Base-by-base conservation (phyloP, 164 flowering plant species). In the Magnolia officinalis region DNA sequence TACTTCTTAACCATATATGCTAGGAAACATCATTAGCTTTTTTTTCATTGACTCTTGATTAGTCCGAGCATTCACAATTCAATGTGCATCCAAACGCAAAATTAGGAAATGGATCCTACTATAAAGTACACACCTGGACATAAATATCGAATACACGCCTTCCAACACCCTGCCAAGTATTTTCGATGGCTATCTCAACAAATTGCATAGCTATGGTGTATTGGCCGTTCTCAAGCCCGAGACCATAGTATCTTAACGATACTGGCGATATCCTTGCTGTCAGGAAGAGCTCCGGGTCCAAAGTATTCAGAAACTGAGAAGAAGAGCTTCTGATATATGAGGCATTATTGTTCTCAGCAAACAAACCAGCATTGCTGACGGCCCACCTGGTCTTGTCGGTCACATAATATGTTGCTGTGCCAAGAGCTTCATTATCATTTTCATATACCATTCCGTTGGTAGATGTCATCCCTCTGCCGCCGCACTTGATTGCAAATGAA, bases 151-250 rank as follows among this genome's bases (percentile, higher is more conserved):
- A 94, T 45, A 84, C 80, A 72, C 95, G 94, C 80, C 91, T 88
- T 76, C 95, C 95, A 75, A 81, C 83, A 73, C 90, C 87, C 81
- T 76, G 20, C 95, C 92, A 91, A 58, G 87, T 75, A 70, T 70
- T 20, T 18, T 31, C 55, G 64, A 84, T 75, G 31, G 51, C 79
- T 50, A 68, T 80, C 81, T 94, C 98, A 0, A 91, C 88, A 83
- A 94, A 94, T 78, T 85, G 91, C 61, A 94, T 83, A 29, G 29
- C 82, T 19, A 94, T 85, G 37, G 75, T 91, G 85, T 94, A 92
- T 71, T 81, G 81, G 6, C 97, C 98, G 79, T 94, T 92, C 79
- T 92, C 84, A 67, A 92, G 93, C 59, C 97, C 97, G 51, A 95
- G 74, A 4, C 95, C 96, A 80, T 89, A 90, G 82, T 91, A 95